phyloP scores from a whole-genome alignment of 2,329 filamentous ascomycete species.

The Trichophaea hybrida region DNA sequence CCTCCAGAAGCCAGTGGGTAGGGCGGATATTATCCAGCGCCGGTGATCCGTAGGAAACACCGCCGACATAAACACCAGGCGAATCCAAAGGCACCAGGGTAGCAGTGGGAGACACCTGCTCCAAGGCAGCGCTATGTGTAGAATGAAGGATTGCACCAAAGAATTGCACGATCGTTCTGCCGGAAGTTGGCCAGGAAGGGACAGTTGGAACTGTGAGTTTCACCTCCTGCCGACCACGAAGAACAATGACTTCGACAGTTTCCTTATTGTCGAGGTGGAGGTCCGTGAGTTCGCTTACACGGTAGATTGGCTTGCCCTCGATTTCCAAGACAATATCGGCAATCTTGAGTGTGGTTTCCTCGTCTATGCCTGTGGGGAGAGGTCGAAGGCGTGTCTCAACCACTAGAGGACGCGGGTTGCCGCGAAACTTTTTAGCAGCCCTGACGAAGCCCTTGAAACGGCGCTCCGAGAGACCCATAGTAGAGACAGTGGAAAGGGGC shows the following conservation, averaged over 20 bases:
- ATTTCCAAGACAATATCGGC: constrained; percentile 28
- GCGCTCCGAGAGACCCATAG: constrained; percentile 25
- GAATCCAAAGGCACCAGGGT: constrained; percentile 24
- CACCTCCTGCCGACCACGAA: constrained; percentile 26
- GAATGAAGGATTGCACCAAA: constrained; percentile 27
- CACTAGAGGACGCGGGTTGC: constrained; percentile 25
- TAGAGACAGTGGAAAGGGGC: constrained; percentile 25
- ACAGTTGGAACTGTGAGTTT: constrained; percentile 25
- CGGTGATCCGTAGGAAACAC: constrained; percentile 25
- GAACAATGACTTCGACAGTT: constrained; percentile 25
- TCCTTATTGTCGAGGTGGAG: constrained; percentile 25
- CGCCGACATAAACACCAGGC: constrained; percentile 24
- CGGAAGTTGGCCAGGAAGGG: constrained; percentile 23
- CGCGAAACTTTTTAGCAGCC: constrained; percentile 26
- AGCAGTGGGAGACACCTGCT: constrained; percentile 25
- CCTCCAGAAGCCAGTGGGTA: constrained; percentile 27
- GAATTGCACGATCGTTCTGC: constrained; percentile 26
- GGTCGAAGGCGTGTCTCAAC: constrained; percentile 27
- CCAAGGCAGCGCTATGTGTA: constrained; percentile 26
- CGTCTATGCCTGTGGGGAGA: constrained; percentile 11
- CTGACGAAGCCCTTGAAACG: constrained; percentile 27
- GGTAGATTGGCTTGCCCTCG: constrained; percentile 24
- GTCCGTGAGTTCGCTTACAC: constrained; percentile 25
- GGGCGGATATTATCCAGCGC: constrained; percentile 28
- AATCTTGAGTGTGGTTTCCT: constrained; percentile 25